Evolutionary conservation across 2,329 filamentous ascomycete species (phyloP).

Genomic region (Ophiocordyceps camponoti-leonardi): DNA sequence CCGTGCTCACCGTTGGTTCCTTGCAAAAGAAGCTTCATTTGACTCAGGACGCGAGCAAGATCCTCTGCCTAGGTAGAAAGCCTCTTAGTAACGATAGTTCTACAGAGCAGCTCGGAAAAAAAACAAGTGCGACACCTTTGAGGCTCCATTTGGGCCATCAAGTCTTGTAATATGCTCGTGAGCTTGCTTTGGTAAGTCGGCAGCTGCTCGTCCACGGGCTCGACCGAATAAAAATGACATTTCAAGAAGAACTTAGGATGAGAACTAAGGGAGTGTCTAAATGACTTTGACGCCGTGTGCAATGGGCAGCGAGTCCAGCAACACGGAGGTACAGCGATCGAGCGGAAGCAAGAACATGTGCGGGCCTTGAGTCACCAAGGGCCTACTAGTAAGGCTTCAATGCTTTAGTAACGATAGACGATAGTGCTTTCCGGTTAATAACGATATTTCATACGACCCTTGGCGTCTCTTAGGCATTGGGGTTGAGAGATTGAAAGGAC

Average conservation of each 20-base stretch:
- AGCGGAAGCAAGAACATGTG: no score
- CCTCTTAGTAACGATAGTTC: constrained; percentile 3
- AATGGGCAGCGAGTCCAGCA: no score
- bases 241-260: not conserved
- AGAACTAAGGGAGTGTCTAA: no score
- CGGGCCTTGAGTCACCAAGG: no score
- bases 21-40: constrained; percentile 89
- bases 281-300: no score
- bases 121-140: constrained; percentile 22
- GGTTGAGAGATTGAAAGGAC: no score
- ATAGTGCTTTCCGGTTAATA: no score
- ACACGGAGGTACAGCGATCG: no score
- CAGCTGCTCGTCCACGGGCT: constrained; percentile 30
- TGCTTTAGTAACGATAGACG: no score
- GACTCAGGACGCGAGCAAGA: constrained; percentile 63
- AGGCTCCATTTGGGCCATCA: constrained; percentile 27
- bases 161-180: constrained; percentile 35
- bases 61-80: constrained; percentile 64
- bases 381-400: no score
- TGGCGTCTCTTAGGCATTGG: no score
- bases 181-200: constrained; percentile 38
- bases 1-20: constrained; percentile 61
- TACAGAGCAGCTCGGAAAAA: not conserved
- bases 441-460: no score
- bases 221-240: constrained; percentile 42